Evolutionary conservation across 2,329 filamentous ascomycete species (phyloP), one percentile per base, ranked within the genome.

Genomic region (Talaromyces funiculosus): DNA sequence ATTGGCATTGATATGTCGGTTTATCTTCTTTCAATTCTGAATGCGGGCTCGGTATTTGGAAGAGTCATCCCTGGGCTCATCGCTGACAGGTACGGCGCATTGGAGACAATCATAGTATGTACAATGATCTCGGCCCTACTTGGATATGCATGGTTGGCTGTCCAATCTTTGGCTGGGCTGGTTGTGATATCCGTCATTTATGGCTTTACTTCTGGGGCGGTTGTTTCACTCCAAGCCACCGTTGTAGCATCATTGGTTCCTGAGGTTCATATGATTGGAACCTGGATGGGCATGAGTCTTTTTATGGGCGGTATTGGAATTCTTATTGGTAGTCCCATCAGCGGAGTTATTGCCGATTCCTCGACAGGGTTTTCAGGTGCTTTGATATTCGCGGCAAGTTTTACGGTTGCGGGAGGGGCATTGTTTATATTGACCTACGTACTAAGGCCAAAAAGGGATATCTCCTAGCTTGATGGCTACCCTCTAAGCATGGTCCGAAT

Each of bases 1-100:
- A 54, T 56, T 16, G 51, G 60, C 8, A 59, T 51, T 3, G 20
- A 58, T n/a, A 61, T 72, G 31, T 65, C 68, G 1, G 87, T 85
- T 65, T 90, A 89, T 67, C 78, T 90, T 12, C 74, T 90, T 3
- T 81, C 87, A 1, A 84, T 90, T 62, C 77, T 89, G 65, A 90
- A 90, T 67, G 83, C 80, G 0, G 82, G 85, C 0, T 86, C 83
- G 0, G 80, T 80, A 0, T 78, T 84, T 24, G 85, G 85, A 0
- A 81, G 84, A 8, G 78, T 86, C 43, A 72, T 84, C 2, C 84
- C 85, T 0, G 84, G 84, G 3, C 73, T 85, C 45, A 66, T 88
- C 22, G 84, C 82, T 0, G 84, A 88, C 63, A 81, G 80, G 59
- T 76, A 76, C 45, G 84, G 85, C 0, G 77, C 81, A 0, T 62